phyloP scores from a whole-genome alignment of 1,284 basidiomycete genomes.

The Sphagnurus paluster region DNA sequence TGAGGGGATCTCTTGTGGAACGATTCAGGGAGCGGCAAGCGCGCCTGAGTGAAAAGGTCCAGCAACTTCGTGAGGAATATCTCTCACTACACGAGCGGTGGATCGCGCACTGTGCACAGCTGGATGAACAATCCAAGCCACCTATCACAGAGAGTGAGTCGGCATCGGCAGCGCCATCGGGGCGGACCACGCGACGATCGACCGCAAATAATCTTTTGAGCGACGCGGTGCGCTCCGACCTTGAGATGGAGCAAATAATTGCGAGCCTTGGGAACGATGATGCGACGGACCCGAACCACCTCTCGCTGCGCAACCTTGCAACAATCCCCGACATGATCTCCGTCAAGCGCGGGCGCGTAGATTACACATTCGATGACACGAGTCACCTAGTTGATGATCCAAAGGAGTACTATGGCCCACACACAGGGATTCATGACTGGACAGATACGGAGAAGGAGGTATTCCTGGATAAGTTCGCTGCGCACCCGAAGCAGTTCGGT shows the following conservation, averaged over 20 bases:
- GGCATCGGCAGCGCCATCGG: constrained; percentile 47
- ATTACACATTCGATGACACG: constrained; percentile 79
- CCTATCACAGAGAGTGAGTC: constrained; percentile 46
- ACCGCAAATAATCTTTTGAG: constrained; percentile 73
- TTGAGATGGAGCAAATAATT: constrained; percentile 97
- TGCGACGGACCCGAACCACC: constrained; percentile 86
- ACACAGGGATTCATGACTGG: constrained; percentile 80
- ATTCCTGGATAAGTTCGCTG: constrained; percentile 82
- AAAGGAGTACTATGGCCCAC: constrained; percentile 72
- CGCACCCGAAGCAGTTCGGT: constrained; percentile 93
- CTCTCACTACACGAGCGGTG: constrained; percentile 67
- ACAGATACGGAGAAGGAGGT: constrained; percentile 82
- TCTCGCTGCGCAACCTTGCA: constrained; percentile 88
- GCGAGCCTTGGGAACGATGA: constrained; percentile 92
- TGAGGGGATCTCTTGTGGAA: constrained; percentile 50
- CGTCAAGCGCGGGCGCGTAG: constrained; percentile 59
- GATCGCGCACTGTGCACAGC: constrained; percentile 64
- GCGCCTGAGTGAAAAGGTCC: constrained; percentile 53
- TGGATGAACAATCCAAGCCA: constrained; percentile 51
- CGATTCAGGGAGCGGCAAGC: constrained; percentile 55
- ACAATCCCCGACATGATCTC: constrained; percentile 91
- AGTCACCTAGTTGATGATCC: constrained; percentile 84
- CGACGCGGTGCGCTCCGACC: constrained; percentile 91
- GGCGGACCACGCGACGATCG: constrained; percentile 74
- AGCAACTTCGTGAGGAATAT: constrained; percentile 67